These are phyloP conservation scores for Tulasnella sp. DNA, from an alignment of 768 basidiomycete species.

Conservation along the genomic window DNA sequence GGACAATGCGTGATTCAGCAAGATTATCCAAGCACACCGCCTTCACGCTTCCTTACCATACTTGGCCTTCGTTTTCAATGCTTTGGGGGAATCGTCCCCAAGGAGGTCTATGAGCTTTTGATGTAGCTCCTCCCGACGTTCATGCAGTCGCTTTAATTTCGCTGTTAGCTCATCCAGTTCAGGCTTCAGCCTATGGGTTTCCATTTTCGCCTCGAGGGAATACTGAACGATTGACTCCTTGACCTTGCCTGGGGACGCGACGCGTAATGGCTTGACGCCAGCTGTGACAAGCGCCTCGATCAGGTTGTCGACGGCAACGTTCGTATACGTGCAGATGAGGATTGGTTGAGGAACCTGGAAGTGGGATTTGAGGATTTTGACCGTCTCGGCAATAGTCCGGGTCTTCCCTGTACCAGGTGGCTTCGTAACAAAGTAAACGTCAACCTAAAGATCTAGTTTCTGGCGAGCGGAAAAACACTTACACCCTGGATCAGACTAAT, in stretches of 20 bases:
- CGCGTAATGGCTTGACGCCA: conserved; percentile 65
- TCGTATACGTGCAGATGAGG: conserved; percentile 90
- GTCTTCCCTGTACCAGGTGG: conserved; percentile 93
- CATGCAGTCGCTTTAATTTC: conserved; percentile 48
- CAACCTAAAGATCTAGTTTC: conserved; percentile 5
- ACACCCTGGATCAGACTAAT: conserved; percentile 84
- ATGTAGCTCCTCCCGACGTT: conserved; percentile 55
- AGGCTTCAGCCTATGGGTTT: conserved; percentile 48
- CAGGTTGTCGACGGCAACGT: conserved; percentile 87
- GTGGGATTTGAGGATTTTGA: conserved; percentile 69
- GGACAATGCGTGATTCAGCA: conserved; percentile 19
- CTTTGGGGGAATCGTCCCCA: neutral
- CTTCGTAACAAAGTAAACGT: conserved; percentile 33
- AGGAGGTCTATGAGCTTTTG: conserved; percentile 51
- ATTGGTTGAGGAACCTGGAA: conserved; percentile 79
- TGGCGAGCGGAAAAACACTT: conserved; percentile 28
- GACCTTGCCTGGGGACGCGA: conserved; percentile 59
- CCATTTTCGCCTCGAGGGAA: conserved; percentile 57
- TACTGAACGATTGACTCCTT: conserved; percentile 46
- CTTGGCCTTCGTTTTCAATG: neutral
- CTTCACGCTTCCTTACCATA: neutral
- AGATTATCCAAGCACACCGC: conserved; percentile 30
- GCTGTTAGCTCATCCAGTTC: conserved; percentile 33
- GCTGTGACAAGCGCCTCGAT: conserved; percentile 58
- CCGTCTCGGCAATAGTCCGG: conserved; percentile 78